phyloP scores from a whole-genome alignment of 805 yeast genomes.

The Sugiyamaella floridensis region DNA sequence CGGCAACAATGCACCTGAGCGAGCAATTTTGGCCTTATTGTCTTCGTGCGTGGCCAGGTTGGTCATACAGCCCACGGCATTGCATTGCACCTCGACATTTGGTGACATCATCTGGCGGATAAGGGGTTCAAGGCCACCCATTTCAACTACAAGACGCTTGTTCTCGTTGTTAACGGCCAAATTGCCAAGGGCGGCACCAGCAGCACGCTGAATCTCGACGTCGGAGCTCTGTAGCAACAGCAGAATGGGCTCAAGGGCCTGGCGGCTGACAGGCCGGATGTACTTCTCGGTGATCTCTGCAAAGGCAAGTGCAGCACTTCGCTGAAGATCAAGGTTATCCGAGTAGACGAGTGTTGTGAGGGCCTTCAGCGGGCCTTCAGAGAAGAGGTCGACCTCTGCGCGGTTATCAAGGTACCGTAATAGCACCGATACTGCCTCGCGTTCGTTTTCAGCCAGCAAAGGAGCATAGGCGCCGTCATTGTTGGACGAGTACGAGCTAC shows the following conservation, averaged over 20 bases:
- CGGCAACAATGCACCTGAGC: conserved; percentile 92
- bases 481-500: conserved; percentile 15
- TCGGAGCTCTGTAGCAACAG: conserved; percentile 80
- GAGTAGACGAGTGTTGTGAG: conserved; percentile 88
- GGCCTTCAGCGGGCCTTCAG: conserved; percentile 75
- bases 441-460: conserved; percentile 85
- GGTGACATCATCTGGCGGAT: conserved; percentile 97
- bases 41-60: conserved; percentile 97
- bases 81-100: conserved; percentile 96
- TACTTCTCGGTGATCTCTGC: conserved; percentile 96
- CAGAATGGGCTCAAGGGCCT: conserved; percentile 88
- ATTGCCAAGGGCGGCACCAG: conserved; percentile 98
- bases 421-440: conserved; percentile 90
- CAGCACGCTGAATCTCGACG: conserved; percentile 95
- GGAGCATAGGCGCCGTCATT: conserved; percentile 58
- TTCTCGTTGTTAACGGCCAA: conserved; percentile 95
- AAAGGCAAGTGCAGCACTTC: conserved; percentile 96
- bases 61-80: conserved; percentile 98
- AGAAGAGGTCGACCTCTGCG: conserved; percentile 72
- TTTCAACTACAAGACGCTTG: conserved; percentile 86
- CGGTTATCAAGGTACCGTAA: conserved; percentile 81
- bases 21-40: conserved; percentile 91
- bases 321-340: conserved; percentile 87
- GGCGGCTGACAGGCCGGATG: conserved; percentile 81
- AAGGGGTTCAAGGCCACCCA: conserved; percentile 96